Evolutionary conservation across 106 monocot species (phyloP), one percentile per base, ranked within the genome.

Genomic region (Dendrobium chrysotoxum): DNA sequence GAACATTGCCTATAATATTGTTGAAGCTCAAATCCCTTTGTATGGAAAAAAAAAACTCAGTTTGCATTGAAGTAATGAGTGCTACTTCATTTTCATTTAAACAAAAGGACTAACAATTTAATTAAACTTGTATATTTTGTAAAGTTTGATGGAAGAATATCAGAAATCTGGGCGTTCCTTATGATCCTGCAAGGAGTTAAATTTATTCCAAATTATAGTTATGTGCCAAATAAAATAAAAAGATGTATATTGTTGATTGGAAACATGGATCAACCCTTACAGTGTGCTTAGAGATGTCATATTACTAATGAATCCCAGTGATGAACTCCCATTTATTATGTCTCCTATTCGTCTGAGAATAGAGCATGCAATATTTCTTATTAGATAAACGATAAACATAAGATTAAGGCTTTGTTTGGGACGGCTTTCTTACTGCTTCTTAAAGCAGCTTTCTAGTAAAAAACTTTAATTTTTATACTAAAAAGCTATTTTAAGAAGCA

Each of bases 1-100:
- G 93, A 84, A 96, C 53, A 65, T 53, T 9, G 66, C 96, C 93
- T 53, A 90, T 88, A 47, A 96, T 82, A 78, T 92, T 93, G 82
- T 96, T 96, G 86, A 96, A 96, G 86, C 96, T 93, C 85, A 96
- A 82, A 83, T 96, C 96, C 81, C 96, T 96, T 78, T 25, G 67
- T 40, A 73, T 53, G 21, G 55, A 54, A 3, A 64, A 12, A 26
- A 23, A 4, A 67, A 71, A 50, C n/a, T 18, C 9, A 83, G 25
- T 77, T 66, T 46, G 30, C 23, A 47, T 76, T 53, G 21, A 61
- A 40, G 18, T 41, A 4, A 15, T 6, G 70, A 21, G 7, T 53
- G 40, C 75, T 42, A 47, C 9, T 28, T 25, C 45, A 78, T 53
- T 78, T 17, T 38, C n/a, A 50, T 46, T 64, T 67, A 12, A n/a